Evolutionary conservation across 306 rosid genomes (phyloP), one percentile per base, ranked within the genome.

Genomic region (Bauhinia variegata): DNA sequence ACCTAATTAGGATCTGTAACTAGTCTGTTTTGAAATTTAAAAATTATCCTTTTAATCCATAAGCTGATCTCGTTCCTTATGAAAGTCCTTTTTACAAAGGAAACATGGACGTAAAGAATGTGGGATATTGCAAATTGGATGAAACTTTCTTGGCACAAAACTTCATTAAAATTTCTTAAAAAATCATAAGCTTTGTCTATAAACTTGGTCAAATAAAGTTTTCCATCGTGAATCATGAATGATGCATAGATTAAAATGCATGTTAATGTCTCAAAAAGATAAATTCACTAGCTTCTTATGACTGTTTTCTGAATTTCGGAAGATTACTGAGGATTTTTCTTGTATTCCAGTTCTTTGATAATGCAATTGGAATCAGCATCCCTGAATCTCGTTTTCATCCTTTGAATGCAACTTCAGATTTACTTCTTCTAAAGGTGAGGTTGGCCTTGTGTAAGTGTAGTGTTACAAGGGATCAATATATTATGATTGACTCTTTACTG

Each of bases 311-410:
- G 34, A 46, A 4, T 32, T 57, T 33, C 28, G 46, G 62, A 38
- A 38, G 56, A 39, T 23, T 23, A 23, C 1, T 23, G 28, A 23
- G 28, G 28, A 23, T 23, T 58, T 57, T 43, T 23, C 28, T 23
- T 1, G 28, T 23, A 23, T 23, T 38, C 39, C 81, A 87, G 96
- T 65, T 83, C 70, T 90, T 90, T 72, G 68, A 80, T 63, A 65
- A 54, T 53, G 75, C 77, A 23, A 65, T 83, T 60, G 91, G 95
- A 49, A 67, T 90, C 65, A 71, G 67, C 5, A 80, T 85, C 32
- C 88, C 96, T 8, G 81, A 80, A 50, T 68, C 89, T 51, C 89
- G 78, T 34, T 87, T 54, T 69, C 75, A 78, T 67, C 83, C 86
- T 34, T 18, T 87, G 71, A 83, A 79, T 52, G 75, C 78, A 65